Percentiles rank a stretch among this genome's conserved stretches.
phyloP scores from a whole-genome alignment of 2,329 filamentous ascomycete genomes.

The Pseudogymnoascus sp. region DNA sequence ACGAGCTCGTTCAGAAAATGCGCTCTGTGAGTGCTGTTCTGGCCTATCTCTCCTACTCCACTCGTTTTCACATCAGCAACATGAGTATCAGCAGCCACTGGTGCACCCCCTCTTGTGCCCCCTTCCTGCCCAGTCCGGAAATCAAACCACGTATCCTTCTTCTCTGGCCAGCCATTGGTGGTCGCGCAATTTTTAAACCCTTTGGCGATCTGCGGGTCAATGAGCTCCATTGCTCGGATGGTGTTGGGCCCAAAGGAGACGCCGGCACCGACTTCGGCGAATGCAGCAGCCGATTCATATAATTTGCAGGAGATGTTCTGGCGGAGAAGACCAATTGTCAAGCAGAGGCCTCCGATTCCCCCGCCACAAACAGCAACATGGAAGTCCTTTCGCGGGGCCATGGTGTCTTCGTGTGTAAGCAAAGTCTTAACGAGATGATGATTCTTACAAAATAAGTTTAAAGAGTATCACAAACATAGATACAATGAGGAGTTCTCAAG shows the following conservation, averaged over 20 bases:
- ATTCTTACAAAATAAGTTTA: not conserved
- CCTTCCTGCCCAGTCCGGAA: constrained; percentile 19
- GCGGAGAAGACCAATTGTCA: constrained; percentile 26
- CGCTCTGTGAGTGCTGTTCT: constrained; percentile 25
- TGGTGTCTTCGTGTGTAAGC: not conserved
- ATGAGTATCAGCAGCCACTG: not conserved
- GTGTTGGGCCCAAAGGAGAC: constrained; percentile 28
- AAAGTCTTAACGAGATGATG: not conserved
- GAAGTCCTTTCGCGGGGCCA: constrained; percentile 19
- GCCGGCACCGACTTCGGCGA: constrained; percentile 28
- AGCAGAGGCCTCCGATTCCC: constrained; percentile 26
- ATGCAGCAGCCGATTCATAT: constrained; percentile 27
- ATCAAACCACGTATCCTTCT: constrained; percentile 25
- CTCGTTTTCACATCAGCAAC: constrained; percentile 8
- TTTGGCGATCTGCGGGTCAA: constrained; percentile 23
- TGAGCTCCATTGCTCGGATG: constrained; percentile 24
- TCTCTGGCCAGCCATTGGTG: constrained; percentile 20
- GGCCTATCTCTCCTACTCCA: constrained; percentile 16
- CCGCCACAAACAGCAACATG: constrained; percentile 28
- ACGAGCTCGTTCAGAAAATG: constrained; percentile 28
- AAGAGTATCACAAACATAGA: not conserved
- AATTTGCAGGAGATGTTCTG: constrained; percentile 25
- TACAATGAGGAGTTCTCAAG: not conserved
- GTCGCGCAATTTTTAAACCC: constrained; percentile 23
- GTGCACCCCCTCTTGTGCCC: not conserved